phyloP scores from a whole-genome alignment of 2,329 filamentous ascomycete genomes.

The Colletotrichum echinochloae region DNA sequence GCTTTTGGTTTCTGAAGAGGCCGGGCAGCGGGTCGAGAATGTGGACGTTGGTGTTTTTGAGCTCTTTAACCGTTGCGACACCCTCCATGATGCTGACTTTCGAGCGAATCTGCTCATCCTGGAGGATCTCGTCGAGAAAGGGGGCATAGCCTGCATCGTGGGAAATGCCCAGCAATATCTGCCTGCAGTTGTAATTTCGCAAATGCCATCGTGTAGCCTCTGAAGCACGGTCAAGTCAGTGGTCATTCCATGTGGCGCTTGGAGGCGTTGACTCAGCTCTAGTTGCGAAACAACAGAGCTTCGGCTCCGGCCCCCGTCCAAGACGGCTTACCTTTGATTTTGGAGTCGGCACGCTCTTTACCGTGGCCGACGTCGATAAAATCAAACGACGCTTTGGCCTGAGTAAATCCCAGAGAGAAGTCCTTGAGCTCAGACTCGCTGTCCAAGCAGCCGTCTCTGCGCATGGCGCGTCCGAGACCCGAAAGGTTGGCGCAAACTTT shows the following conservation, averaged over 20 bases:
- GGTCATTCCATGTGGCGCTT: background rate
- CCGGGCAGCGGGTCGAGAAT: conserved; percentile 59
- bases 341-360: conserved; percentile 69
- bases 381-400: conserved; percentile 69
- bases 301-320: background rate
- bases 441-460: conserved; percentile 59
- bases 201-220: conserved; percentile 68
- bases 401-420: conserved; percentile 71
- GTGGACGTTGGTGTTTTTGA: conserved; percentile 59
- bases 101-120: conserved; percentile 55
- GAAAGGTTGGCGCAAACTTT: conserved; percentile 68
- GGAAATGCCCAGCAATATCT: conserved; percentile 71
- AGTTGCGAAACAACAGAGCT: background rate
- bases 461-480: conserved; percentile 63
- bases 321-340: conserved; percentile 66
- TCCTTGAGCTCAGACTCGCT: conserved; percentile 62
- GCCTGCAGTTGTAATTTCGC: conserved; percentile 70
- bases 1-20: conserved; percentile 67
- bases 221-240: conserved; percentile 44
- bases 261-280: background rate
- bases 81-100: conserved; percentile 68
- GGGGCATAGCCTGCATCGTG: conserved; percentile 72
- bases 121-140: conserved; percentile 67
- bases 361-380: conserved; percentile 72
- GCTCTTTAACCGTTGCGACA: conserved; percentile 61